Evolutionary conservation across 768 basidiomycete genomes (phyloP), one percentile per base, ranked within the genome.

Genomic region (Suillus fuscotomentosus): DNA sequence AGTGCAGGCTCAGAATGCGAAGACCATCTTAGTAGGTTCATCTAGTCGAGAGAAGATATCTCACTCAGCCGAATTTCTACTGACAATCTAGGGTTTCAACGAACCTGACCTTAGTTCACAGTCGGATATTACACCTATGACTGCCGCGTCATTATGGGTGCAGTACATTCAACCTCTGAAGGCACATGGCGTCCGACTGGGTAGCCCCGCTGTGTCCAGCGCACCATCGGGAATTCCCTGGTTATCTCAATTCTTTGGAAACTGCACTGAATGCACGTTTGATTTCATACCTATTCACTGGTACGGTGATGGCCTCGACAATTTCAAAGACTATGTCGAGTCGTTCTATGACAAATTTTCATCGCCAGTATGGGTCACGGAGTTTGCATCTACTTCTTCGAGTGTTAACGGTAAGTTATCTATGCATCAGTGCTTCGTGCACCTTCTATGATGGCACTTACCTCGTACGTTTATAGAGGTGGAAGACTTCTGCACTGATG

Each of bases 241-340:
- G 79, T 67, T 80, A 22, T 50, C 72, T 34, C 64, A 72, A 22
- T 80, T 80, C 65, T 59, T 79, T 17, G 61, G 65, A 5, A 77
- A 77, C 13, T 80, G 79, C 61, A 69, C 71, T 22, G 75, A 79
- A 60, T 85, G 83, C 68, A 78, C 80, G 7, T 76, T 85, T 34
- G 83, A 84, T 66, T 84, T 84, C 65, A 69, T 84, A 47, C 81
- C 83, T 9, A 56, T 84, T 38, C 83, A 84, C 70, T 84, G 83
- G 83, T 82, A 65, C 45, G 60, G 77, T 43, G 68, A 71, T 6
- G 77, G 77, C 14, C 65, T 75, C 2, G 72, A 71, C 22, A 73
- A 71, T 60, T 80, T 81, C 62, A 72, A 73, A 62, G 63, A 72
- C 27, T 80, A 80, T 62, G 66, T 80, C 47, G 70, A 67, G 66